A percentile compares a stretch with the other conserved stretches of the same genome.
Evolutionary conservation across 177 flowering plant genomes (phyloP).

Genomic region (Vitis hybrid): DNA sequence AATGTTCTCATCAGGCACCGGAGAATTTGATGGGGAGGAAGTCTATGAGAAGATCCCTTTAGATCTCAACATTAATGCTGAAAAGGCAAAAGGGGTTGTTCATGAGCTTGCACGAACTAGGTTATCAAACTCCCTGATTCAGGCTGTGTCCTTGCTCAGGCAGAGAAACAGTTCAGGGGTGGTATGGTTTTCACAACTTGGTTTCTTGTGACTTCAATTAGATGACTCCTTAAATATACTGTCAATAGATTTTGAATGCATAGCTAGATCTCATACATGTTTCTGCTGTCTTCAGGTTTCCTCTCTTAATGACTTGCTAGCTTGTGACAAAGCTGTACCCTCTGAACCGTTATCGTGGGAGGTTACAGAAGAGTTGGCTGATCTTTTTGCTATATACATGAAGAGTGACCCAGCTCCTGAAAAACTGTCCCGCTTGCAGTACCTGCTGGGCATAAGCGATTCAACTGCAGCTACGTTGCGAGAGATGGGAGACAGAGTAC

Average conservation of each 20-base stretch:
- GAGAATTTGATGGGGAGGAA: conserved; percentile 90
- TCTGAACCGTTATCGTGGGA: conserved; percentile 83
- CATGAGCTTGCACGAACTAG: conserved; percentile 74
- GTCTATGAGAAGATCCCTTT: conserved; percentile 75
- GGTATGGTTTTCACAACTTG: conserved; percentile 41
- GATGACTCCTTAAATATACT: too few species aligned
- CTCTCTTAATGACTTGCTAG: conserved; percentile 84
- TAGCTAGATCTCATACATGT: neutral
- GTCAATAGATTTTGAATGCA: too few species aligned
- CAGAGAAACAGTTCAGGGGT: conserved; percentile 74
- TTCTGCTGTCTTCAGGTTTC: conserved; percentile 55
- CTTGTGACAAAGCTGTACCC: conserved; percentile 95
- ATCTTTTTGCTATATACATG: conserved; percentile 61
- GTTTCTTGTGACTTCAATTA: neutral
- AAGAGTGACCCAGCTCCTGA: conserved; percentile 65
- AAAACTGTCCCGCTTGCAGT: conserved; percentile 75
- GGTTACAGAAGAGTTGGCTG: conserved; percentile 75
- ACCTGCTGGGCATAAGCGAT: conserved; percentile 72
- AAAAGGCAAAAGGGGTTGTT: conserved; percentile 72
- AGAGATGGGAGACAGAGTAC: conserved; percentile 42
- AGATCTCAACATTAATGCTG: conserved; percentile 70
- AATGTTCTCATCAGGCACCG: conserved; percentile 94
- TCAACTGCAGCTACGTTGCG: conserved; percentile 54
- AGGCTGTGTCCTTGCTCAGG: conserved; percentile 80
- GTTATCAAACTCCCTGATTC: conserved; percentile 73